A percentile compares a stretch with the other conserved stretches of the same genome.
Conservation (phyloP, 108 stramenopile genomes). For the Discostella stelligeroides region DNA sequence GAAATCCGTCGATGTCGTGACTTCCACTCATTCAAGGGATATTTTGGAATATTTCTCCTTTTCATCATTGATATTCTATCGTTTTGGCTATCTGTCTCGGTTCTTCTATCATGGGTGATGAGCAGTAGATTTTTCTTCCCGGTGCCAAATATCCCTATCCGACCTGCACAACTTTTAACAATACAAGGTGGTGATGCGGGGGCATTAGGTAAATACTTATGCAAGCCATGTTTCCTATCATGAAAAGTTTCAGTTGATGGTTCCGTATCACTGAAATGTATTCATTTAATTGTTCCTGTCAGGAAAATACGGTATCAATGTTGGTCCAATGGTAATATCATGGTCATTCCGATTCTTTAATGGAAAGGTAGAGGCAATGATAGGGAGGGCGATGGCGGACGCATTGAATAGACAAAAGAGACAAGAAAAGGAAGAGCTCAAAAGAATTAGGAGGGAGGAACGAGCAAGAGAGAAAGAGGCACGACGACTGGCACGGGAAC, state of each 20-base stretch:
- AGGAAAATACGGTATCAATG: conserved; percentile 72
- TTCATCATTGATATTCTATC: conserved; percentile 66
- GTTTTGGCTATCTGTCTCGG: conserved; percentile 74
- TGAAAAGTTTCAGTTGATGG: no score
- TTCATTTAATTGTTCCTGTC: conserved; percentile 26
- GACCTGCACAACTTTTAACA: conserved; percentile 77
- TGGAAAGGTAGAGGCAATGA: conserved; percentile 62
- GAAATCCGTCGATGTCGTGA: conserved; percentile 72
- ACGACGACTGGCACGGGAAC: conserved; percentile 8
- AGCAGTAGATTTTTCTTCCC: conserved; percentile 81
- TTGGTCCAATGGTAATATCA: conserved; percentile 84
- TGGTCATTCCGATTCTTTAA: conserved; percentile 78
- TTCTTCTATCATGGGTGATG: conserved; percentile 78
- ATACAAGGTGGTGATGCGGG: conserved; percentile 51
- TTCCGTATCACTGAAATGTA: no score
- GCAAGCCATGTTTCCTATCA: neutral
- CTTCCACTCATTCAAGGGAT: conserved; percentile 52
- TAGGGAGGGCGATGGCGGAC: conserved; percentile 62
- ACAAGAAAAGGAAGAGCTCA: conserved; percentile 41
- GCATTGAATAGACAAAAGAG: conserved; percentile 58
- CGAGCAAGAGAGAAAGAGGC: conserved; percentile 42
- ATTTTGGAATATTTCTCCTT: conserved; percentile 67
- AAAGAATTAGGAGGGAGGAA: conserved; percentile 39
- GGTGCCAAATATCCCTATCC: conserved; percentile 65
- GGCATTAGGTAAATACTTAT: conserved; percentile 36